phyloP scores from a whole-genome alignment of 495 filamentous ascomycete species.

The Neurospora sp. region DNA sequence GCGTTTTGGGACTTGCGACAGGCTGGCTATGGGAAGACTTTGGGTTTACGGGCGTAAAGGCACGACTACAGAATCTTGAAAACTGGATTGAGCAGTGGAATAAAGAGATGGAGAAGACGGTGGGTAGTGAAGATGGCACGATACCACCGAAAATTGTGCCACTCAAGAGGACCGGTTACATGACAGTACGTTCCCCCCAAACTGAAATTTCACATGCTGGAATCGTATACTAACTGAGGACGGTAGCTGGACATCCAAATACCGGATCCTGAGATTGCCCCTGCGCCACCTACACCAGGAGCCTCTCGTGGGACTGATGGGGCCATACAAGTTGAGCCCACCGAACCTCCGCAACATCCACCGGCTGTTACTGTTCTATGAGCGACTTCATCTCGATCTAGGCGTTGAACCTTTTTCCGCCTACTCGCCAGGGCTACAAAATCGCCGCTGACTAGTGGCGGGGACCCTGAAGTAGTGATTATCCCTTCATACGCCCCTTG shows the following conservation, averaged over 20 bases:
- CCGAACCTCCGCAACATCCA: background rate
- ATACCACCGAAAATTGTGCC: conserved; percentile 60
- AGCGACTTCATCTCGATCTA: background rate
- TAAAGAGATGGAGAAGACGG: conserved; percentile 44
- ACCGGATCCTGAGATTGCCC: conserved; percentile 25
- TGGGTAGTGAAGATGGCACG: conserved; percentile 39
- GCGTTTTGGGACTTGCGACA: conserved; percentile 64
- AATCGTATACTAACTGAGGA: conserved; percentile 2
- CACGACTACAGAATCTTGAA: conserved; percentile 56
- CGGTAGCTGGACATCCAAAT: conserved; percentile 28
- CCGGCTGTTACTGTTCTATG: background rate
- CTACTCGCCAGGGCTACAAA: background rate
- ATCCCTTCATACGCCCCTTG: background rate
- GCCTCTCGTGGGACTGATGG: conserved; percentile 8
- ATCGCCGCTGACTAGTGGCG: no score
- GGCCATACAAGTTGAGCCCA: conserved; percentile 5
- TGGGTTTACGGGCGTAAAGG: conserved; percentile 61
- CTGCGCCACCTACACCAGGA: conserved; percentile 19
- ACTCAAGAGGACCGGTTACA: conserved; percentile 73
- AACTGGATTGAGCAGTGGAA: conserved; percentile 78
- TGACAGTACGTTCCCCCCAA: conserved; percentile 49
- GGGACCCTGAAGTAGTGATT: background rate
- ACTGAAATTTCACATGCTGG: no score
- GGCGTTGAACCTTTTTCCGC: background rate
- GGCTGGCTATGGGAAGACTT: conserved; percentile 92